Percentiles rank a stretch among this genome's conserved stretches.
These are phyloP conservation scores for Choiromyces venosus DNA, from an alignment of 495 filamentous ascomycete species.

Conservation along the genomic window DNA sequence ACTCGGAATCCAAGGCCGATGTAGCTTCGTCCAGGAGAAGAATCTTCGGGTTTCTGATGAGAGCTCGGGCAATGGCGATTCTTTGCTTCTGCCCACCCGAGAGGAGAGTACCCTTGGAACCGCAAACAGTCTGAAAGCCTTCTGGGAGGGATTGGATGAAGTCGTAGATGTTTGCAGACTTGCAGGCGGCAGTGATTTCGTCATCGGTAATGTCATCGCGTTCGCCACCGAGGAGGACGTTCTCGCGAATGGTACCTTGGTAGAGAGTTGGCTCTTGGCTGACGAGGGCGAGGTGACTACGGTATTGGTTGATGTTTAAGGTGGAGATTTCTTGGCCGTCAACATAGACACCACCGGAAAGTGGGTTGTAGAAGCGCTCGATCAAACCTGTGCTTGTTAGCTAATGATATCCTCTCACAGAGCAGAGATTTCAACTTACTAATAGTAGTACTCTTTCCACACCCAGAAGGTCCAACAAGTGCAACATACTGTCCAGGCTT, in stretches of 20 bases:
- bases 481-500: slow-evolving; percentile 74
- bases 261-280: slow-evolving; percentile 84
- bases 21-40: slow-evolving; percentile 79
- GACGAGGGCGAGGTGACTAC: slow-evolving; percentile 69
- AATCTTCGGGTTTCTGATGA: slow-evolving; percentile 64
- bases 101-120: slow-evolving; percentile 69
- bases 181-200: slow-evolving; percentile 66
- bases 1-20: slow-evolving; percentile 72
- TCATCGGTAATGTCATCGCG: slow-evolving; percentile 61
- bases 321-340: slow-evolving; percentile 69
- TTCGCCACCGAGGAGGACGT: slow-evolving; percentile 64
- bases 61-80: slow-evolving; percentile 66
- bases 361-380: slow-evolving; percentile 79
- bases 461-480: slow-evolving; percentile 74
- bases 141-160: slow-evolving; percentile 64
- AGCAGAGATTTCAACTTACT: neutral
- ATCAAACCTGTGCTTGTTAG: slow-evolving; percentile 50
- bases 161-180: slow-evolving; percentile 86
- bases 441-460: slow-evolving; percentile 79
- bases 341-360: slow-evolving; percentile 64
- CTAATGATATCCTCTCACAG: neutral
- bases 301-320: slow-evolving; percentile 73
- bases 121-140: slow-evolving; percentile 69
- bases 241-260: slow-evolving; percentile 77
- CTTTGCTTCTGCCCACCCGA: slow-evolving; percentile 83